Evolutionary conservation across 257 asterid genomes (phyloP), one percentile per base, ranked within the genome.

Genomic region (Rhazya stricta): DNA sequence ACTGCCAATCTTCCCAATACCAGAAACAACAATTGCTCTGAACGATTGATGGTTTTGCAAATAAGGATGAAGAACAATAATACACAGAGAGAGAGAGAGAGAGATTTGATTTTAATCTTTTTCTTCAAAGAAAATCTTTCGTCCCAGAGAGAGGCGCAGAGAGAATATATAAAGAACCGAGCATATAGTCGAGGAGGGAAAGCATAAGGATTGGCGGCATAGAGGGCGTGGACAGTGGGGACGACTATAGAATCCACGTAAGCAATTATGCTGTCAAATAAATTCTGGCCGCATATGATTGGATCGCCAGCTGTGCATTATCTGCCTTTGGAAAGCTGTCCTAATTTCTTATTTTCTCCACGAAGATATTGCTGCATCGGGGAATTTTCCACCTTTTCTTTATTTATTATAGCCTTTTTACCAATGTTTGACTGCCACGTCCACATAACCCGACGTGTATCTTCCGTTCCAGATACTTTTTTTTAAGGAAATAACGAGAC

Each of bases 251-350:
- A 67, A 56, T 78, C 85, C 91, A 88, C 89, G 91, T 87, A 88
- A 87, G 30, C 83, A 51, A 77, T 25, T 76, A 77, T 43, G 76
- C 79, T 69, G 87, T 81, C 77, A 71, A 80, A 70, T 77, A 57
- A 78, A 87, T 74, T 83, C 61, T 82, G 84, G 83, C 86, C 80
- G 65, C 86, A 78, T 79, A 82, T 71, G 68, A 67, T 51, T 82
- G 81, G 83, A 69, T 75, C 86, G 90, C 95, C 93, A 87, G 91
- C 90, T 77, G 72, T 41, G 48, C 77, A 77, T 75, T 79, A 77
- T 77, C 84, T 80, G 48, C 37, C 23, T 65, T 66, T 19, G 2
- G 11, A 30, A 27, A 69, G 76, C 25, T 30, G 45, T 42, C 60
- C 29, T 9, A 1, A 5, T 12, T 23, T 30, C 53, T 48, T 21